Percentiles rank a stretch among this genome's conserved stretches.
These are phyloP conservation scores for Knoxdaviesia capensis DNA, from an alignment of 2,329 filamentous ascomycete genomes.

Conservation along the genomic window DNA sequence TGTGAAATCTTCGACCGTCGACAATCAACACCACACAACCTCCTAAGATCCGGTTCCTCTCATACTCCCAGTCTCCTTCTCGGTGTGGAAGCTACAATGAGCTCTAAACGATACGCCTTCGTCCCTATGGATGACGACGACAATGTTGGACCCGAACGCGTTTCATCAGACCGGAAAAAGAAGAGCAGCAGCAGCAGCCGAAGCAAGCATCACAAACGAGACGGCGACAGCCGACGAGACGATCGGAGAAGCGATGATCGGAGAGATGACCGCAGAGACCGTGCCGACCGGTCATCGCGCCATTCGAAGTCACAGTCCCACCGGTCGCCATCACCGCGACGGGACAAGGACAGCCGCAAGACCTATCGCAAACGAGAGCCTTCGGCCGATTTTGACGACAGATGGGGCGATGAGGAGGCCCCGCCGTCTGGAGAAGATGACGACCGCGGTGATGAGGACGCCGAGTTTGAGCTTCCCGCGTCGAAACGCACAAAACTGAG, in stretches of 20 bases:
- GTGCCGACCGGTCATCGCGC: conserved; percentile 1
- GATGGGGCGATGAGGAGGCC: conserved; percentile 64
- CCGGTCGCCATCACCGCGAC: conserved; percentile 15
- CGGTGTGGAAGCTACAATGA: conserved; percentile 14
- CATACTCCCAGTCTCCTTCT: too few species aligned
- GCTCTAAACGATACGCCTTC: conserved; percentile 43
- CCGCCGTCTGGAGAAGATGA: conserved; percentile 13
- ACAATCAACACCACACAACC: too few species aligned
- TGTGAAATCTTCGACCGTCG: too few species aligned
- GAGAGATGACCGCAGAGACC: conserved; percentile 1
- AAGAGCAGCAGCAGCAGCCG: conserved; percentile 27
- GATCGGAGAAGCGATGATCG: conserved; percentile 3
- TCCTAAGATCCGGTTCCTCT: too few species aligned
- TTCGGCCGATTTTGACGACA: conserved; percentile 43
- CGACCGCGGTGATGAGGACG: conserved; percentile 24
- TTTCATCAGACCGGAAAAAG: conserved; percentile 19
- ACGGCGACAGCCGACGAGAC: conserved; percentile 6
- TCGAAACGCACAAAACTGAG: conserved; percentile 48
- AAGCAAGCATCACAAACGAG: conserved; percentile 17
- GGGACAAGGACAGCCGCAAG: conserved; percentile 22
- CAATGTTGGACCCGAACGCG: conserved; percentile 21
- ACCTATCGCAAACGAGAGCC: conserved; percentile 20
- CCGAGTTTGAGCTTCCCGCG: conserved; percentile 47
- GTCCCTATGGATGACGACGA: conserved; percentile 42
- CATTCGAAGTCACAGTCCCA: not conserved